Evolutionary conservation across 1,284 basidiomycete species (phyloP).

Genomic region (Ustilago hordei): DNA sequence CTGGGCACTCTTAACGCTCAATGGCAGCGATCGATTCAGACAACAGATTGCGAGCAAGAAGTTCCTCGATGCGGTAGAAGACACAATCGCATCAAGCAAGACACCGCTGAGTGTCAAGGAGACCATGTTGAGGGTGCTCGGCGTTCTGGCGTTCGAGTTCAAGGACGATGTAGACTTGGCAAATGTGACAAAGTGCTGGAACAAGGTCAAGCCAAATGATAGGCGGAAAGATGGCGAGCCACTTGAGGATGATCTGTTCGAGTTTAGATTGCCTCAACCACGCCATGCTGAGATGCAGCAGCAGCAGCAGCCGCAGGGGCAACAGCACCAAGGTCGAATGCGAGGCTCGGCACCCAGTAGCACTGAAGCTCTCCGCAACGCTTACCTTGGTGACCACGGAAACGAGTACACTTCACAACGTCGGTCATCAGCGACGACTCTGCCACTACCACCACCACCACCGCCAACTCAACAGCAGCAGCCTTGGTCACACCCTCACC

Average conservation of each 20-base stretch:
- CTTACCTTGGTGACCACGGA: not conserved
- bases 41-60: slow-evolving; percentile 58
- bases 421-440: not conserved
- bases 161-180: slow-evolving; percentile 49
- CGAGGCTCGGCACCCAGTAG: slow-evolving; percentile 4
- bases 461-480: slow-evolving; percentile 7
- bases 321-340: not conserved
- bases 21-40: slow-evolving; percentile 57
- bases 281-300: slow-evolving; percentile 1
- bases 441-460: slow-evolving; percentile 1
- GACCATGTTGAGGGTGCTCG: slow-evolving; percentile 54
- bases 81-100: slow-evolving; percentile 49
- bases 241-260: slow-evolving; percentile 38
- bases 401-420: not conserved
- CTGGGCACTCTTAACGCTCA: slow-evolving; percentile 59
- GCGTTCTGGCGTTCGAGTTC: slow-evolving; percentile 62
- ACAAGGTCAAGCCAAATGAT: slow-evolving; percentile 57
- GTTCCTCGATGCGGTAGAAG: slow-evolving; percentile 61
- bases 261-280: slow-evolving; percentile 45
- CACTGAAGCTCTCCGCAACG: not conserved
- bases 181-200: slow-evolving; percentile 59
- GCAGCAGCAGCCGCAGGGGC: slow-evolving; percentile 10
- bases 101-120: slow-evolving; percentile 59
- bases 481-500: slow-evolving; percentile 1
- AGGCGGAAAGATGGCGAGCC: slow-evolving; percentile 53